Evolutionary conservation across 2,329 filamentous ascomycete genomes (phyloP), one percentile per base, ranked within the genome.

Genomic region (Microcera coccophila): DNA sequence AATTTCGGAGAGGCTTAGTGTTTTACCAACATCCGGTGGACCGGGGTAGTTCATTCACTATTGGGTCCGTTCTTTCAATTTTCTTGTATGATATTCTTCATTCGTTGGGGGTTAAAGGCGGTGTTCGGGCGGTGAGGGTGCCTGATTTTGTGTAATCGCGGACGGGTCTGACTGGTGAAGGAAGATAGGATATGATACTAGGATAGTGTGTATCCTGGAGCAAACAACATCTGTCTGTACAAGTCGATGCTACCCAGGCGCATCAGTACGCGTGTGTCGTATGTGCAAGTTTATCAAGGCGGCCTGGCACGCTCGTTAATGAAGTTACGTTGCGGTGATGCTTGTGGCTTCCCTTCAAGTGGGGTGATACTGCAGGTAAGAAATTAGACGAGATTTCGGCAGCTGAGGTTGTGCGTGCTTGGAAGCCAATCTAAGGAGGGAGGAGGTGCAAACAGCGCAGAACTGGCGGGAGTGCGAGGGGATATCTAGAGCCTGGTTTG

Each of bases 41-140:
- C 7, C 12, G 22, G 41, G 39, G 47, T 22, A 33, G 39, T 26
- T 38, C 29, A 47, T 42, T 44, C 42, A 37, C 41, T 36, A 16
- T 41, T 47, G 44, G 45, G 42, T 34, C 22, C 28, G 39, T 15
- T 33, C 22, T 29, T 31, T 37, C 45, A 37, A 41, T 41, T 46
- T 53, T 41, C 45, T 20, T 56, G 49, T 58, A 58, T 41, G 26
- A 52, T 47, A 52, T n/a, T 14, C 9, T 32, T 32, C 29, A 9
- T 32, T 32, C 12, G 29, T n/a, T n/a, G 29, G 15, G 29, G 12
- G 7, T 35, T 35, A 5, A 19, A 5, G 5, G 16, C 16, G 33
- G 10, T n/a, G 17, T 9, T 35, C 33, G 8, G 33, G 33, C 33
- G 33, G 33, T 35, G 33, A 35, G 20, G 33, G 18, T 11, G 18